Base-by-base conservation (phyloP, 768 basidiomycete species). In the Kwoniella dejecticola region DNA sequence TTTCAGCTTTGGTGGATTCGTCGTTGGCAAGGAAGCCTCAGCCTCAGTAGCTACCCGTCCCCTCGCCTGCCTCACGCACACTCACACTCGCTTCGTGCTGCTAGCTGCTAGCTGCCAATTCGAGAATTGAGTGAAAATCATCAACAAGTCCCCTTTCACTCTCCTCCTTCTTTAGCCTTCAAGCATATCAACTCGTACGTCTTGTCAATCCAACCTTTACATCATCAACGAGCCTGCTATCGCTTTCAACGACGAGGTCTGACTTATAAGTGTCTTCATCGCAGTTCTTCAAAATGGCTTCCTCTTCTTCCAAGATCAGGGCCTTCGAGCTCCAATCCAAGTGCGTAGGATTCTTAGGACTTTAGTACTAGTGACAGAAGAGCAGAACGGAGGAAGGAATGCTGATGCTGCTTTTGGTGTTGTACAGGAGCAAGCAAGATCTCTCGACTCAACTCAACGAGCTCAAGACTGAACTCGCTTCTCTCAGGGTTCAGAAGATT, bases 401-500 rank as follows among this genome's bases (percentile, higher is more conserved):
- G 46, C 57, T 54, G 52, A 59, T 58, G 46, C 19, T 52, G n/a
- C 13, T 50, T 46, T 31, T 10, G 2, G 36, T 33, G 23, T 40
- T 40, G 27, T 31, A 27, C 27, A 50, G 93, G 87, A 90, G 89
- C 67, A 97, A 96, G 84, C 90, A 88, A 83, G 95, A 97, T 86
- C 88, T 98, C 84, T 82, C 86, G 69, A 94, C 94, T 82, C 91
- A 96, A 82, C 86, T 98, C 64, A 80, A 81, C 52, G 96, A 98
- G 81, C 85, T 99, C 83, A 97, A 93, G 88, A 86, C 83, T 63
- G 96, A 99, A 86, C 89, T 98, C 74, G 84, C 91, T 67, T 83
- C 84, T 77, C 85, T 99, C 81, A 88, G 95, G 76, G 96, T 99
- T 67, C 92, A 96, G 85, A 97, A 97, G 86, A 91, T 95, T 77